Evolutionary conservation across 345 rosid species (phyloP).

Genomic region (Heritiera fomes): DNA sequence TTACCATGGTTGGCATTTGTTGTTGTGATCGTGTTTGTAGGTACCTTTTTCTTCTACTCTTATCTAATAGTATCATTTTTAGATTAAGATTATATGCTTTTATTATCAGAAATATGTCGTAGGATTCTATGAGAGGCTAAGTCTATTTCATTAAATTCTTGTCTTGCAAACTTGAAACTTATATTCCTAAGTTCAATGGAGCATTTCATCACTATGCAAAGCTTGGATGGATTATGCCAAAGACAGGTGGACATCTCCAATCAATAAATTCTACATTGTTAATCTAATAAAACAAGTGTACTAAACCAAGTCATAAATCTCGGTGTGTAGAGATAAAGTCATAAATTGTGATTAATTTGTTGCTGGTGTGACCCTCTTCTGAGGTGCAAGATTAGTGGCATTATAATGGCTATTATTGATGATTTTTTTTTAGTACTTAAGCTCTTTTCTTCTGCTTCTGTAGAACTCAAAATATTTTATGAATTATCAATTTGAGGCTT

Average conservation of each 20-base stretch:
- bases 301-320: neutral
- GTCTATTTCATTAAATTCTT: slow-evolving; percentile 6
- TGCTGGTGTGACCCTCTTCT: neutral
- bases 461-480: neutral
- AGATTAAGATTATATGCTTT: neutral
- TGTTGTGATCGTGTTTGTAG: slow-evolving; percentile 94
- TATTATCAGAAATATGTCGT: neutral
- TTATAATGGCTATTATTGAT: neutral
- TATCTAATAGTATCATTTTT: neutral
- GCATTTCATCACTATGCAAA: neutral
- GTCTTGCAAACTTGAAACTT: neutral
- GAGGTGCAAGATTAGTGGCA: neutral
- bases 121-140: neutral
- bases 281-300: neutral
- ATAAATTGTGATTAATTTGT: neutral
- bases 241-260: neutral
- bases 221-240: neutral
- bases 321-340: neutral
- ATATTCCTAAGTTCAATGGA: neutral
- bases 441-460: neutral
- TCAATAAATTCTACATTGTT: neutral
- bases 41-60: slow-evolving; percentile 62
- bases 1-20: slow-evolving; percentile 76
- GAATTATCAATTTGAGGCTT: neutral
- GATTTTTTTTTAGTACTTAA: neutral